A percentile compares a stretch with the other conserved stretches of the same genome.
phyloP scores from a whole-genome alignment of 352 stramenopile genomes.

The Blastocystis sp. region DNA sequence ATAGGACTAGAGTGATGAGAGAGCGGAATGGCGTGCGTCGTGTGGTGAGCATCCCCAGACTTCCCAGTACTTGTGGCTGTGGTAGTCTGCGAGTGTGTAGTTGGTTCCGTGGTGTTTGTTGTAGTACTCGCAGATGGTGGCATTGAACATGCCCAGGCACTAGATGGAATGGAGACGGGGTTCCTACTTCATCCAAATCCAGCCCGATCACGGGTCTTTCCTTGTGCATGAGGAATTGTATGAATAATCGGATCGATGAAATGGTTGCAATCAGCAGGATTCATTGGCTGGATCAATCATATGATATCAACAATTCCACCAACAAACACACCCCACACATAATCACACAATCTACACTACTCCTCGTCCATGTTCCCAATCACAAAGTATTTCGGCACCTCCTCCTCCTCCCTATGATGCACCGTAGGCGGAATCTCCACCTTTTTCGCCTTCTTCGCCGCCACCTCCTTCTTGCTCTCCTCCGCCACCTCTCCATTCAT shows the following conservation, averaged over 20 bases:
- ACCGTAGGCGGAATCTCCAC: not conserved
- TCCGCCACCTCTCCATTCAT: constrained; percentile 9
- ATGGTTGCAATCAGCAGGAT: too few relatives aligned
- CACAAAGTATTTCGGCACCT: not conserved
- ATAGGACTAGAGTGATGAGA: not conserved
- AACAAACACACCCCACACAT: not conserved
- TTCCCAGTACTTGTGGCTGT: constrained; percentile 23
- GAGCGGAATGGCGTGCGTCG: not conserved
- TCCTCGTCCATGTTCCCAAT: constrained; percentile 5
- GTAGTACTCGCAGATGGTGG: not conserved
- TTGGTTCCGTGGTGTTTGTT: not conserved
- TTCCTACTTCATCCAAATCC: not conserved
- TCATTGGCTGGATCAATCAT: too few relatives aligned
- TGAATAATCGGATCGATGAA: too few relatives aligned
- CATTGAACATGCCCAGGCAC: constrained; percentile 14
- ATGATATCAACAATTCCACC: too few relatives aligned
- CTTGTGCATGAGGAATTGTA: too few relatives aligned
- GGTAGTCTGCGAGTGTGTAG: not conserved
- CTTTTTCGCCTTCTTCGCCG: not conserved
- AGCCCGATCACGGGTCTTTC: not conserved
- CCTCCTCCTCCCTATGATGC: not conserved
- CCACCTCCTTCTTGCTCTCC: not conserved
- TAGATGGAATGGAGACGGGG: not conserved
- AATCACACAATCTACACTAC: too few relatives aligned
- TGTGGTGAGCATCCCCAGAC: not conserved